A percentile compares a stretch with the other conserved stretches of the same genome.
Evolutionary conservation across 192 early-diverging fungal species (phyloP).

Genomic region (Entomortierella beljakovae): DNA sequence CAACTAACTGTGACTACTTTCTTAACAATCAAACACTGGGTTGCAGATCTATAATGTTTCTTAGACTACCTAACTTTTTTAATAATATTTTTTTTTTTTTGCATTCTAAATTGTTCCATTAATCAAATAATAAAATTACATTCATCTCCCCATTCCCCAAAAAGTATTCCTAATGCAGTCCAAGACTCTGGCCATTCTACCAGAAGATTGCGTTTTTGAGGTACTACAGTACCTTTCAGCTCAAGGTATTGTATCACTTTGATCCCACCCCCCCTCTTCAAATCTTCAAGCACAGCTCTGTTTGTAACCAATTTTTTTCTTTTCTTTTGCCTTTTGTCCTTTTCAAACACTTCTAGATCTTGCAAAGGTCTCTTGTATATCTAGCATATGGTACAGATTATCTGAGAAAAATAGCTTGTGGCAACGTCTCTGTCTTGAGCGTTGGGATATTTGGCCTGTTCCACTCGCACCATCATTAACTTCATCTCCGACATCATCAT

Average conservation of each 20-base stretch:
- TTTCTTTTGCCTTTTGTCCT: background rate
- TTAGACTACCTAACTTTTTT: too few species aligned
- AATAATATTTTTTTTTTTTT: background rate
- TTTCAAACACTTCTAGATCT: slow-evolving; percentile 20
- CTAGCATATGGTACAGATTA: slow-evolving; percentile 28
- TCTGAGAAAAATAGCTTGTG: slow-evolving; percentile 40
- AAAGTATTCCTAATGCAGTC: background rate
- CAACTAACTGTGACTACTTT: too few species aligned
- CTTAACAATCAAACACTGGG: too few species aligned
- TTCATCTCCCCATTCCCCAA: background rate
- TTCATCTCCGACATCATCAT: slow-evolving; percentile 18
- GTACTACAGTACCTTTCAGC: slow-evolving; percentile 36
- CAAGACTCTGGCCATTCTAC: slow-evolving; percentile 3
- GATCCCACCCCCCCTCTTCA: background rate
- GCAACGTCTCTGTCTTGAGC: slow-evolving; percentile 34
- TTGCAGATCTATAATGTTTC: too few species aligned
- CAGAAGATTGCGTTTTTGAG: slow-evolving; percentile 48
- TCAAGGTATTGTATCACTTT: slow-evolving; percentile 6
- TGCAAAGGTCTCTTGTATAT: slow-evolving; percentile 22
- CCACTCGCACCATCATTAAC: slow-evolving; percentile 12
- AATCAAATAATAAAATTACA: too few species aligned
- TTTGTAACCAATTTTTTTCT: background rate
- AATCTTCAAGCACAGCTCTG: background rate
- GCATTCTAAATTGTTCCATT: background rate
- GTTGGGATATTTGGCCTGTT: slow-evolving; percentile 43